A percentile compares a stretch with the other conserved stretches of the same genome.
These are phyloP conservation scores for Edaphochlamys debaryana DNA, from an alignment of 139 green algal genomes.

Conservation along the genomic window DNA sequence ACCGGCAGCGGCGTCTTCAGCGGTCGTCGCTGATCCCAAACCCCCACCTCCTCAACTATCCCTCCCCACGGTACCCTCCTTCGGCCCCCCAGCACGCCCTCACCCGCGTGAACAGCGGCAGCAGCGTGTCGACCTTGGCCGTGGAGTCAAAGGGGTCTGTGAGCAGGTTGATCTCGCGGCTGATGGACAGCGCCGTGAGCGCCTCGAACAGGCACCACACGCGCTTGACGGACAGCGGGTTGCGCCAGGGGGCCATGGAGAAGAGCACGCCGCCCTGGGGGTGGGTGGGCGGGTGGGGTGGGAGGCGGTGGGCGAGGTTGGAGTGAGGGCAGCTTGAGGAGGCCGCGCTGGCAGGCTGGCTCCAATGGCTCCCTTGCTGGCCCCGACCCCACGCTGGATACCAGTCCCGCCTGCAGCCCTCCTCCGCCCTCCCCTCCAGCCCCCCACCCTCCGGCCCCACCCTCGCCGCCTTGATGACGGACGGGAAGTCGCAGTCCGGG, in stretches of 20 bases:
- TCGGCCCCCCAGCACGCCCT: too few relatives aligned
- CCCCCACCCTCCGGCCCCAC: not conserved
- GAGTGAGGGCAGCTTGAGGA: too few relatives aligned
- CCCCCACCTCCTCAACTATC: too few relatives aligned
- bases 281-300: not conserved
- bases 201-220: constrained; percentile 57
- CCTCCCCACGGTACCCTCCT: too few relatives aligned
- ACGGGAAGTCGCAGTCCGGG: constrained; percentile 42
- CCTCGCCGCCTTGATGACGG: constrained; percentile 43
- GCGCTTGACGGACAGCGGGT: constrained; percentile 44
- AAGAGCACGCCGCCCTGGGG: constrained; percentile 41
- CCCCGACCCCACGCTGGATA: too few relatives aligned
- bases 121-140: constrained; percentile 46
- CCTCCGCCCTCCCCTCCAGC: too few relatives aligned
- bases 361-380: not conserved
- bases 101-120: constrained; percentile 43
- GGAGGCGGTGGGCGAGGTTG: too few relatives aligned
- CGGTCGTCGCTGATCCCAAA: too few relatives aligned
- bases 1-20: too few relatives aligned
- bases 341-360: not conserved
- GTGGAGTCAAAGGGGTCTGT: constrained; percentile 46
- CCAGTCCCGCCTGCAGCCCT: not conserved
- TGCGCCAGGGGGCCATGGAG: constrained; percentile 50
- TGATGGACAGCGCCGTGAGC: constrained; percentile 40
- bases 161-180: constrained; percentile 41